These are phyloP conservation scores for Paracoccidioides brasiliensis DNA, from an alignment of 2,329 filamentous ascomycete genomes.

Conservation along the genomic window DNA sequence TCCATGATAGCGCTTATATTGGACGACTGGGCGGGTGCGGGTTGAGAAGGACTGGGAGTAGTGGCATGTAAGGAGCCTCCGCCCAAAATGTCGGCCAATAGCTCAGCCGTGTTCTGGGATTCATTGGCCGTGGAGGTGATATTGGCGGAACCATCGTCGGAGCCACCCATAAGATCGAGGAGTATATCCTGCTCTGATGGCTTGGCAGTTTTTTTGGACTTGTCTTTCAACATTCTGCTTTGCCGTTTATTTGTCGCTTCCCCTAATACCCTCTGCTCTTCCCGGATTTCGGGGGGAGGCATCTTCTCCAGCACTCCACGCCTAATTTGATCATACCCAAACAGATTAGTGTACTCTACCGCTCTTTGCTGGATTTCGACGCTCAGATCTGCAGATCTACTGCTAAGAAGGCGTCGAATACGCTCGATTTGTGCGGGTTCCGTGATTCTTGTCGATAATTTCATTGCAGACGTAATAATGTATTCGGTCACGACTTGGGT, in stretches of 20 bases:
- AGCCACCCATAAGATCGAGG: conserved; percentile 80
- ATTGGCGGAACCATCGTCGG: conserved; percentile 47
- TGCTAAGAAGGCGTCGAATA: conserved; percentile 62
- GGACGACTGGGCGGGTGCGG: conserved; percentile 34
- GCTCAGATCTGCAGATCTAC: conserved; percentile 74
- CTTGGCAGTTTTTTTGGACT: conserved; percentile 62
- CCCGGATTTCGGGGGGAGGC: conserved; percentile 92
- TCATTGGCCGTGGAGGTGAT: conserved; percentile 43
- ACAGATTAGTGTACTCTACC: conserved; percentile 92
- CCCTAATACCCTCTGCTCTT: conserved; percentile 82
- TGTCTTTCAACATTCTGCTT: conserved; percentile 53
- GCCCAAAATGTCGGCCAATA: conserved; percentile 83
- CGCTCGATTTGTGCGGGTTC: conserved; percentile 79
- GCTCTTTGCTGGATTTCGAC: conserved; percentile 93
- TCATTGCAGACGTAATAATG: conserved; percentile 88
- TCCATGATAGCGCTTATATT: conserved; percentile 78
- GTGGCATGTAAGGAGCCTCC: conserved; percentile 46
- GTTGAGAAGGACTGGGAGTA: conserved; percentile 41
- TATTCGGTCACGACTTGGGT: conserved; percentile 88
- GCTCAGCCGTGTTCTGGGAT: conserved; percentile 63
- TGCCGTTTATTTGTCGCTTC: conserved; percentile 55
- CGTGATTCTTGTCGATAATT: conserved; percentile 76
- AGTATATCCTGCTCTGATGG: conserved; percentile 84
- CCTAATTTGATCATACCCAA: conserved; percentile 74
- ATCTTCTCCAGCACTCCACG: conserved; percentile 91